Percentiles rank a stretch among this genome's conserved stretches.
These are phyloP conservation scores for Tagetes erecta DNA, from an alignment of 129 eudicot species.

Conservation along the genomic window DNA sequence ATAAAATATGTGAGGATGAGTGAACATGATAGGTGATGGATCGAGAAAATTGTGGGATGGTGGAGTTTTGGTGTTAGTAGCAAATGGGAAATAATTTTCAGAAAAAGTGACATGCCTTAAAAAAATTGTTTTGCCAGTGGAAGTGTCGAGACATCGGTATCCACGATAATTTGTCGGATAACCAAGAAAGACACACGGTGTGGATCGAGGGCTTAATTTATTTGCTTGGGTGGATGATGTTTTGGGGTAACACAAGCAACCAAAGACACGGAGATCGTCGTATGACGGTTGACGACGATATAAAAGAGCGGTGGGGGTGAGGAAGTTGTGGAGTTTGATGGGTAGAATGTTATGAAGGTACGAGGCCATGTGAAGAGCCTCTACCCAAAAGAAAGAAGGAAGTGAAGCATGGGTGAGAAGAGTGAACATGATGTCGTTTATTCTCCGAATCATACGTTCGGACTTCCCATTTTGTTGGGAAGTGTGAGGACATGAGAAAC, in stretches of 20 bases:
- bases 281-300: not conserved
- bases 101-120: not conserved
- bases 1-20: not conserved
- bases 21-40: not conserved
- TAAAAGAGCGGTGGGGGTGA: not conserved
- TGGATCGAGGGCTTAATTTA: constrained; percentile 1
- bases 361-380: too few relatives aligned
- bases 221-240: not conserved
- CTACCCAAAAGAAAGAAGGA: not conserved
- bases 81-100: not conserved
- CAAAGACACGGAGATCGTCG: not conserved
- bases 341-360: too few relatives aligned
- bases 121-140: not conserved
- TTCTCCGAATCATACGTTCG: not conserved
- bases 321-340: too few relatives aligned
- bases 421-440: not conserved
- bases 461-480: too few relatives aligned
- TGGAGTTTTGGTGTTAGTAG: not conserved
- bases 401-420: not conserved
- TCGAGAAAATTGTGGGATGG: not conserved
- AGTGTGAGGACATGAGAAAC: too few relatives aligned
- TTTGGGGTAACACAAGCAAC: constrained; percentile 2
- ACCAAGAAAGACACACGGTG: not conserved
- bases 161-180: not conserved
- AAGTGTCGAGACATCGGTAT: constrained; percentile 3